Evolutionary conservation across 139 green algal genomes (phyloP), one percentile per base, ranked within the genome.

Genomic region (Picochlorum sp.): DNA sequence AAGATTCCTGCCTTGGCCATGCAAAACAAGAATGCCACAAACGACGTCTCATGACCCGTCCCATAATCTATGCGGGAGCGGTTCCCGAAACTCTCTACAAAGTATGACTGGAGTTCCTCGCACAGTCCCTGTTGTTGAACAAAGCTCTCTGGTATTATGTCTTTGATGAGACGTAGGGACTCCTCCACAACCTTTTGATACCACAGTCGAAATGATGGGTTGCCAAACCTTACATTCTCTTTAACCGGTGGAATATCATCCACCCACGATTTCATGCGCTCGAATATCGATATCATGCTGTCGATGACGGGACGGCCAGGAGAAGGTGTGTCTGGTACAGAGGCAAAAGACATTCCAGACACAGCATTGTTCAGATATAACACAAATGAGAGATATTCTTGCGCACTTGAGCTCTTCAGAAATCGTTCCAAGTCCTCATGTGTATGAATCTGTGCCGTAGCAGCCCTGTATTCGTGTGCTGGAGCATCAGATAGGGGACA

Each of bases 1-100:
- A 96, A 47, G 51, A 95, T 66, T 15, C 92, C 92, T 49, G 95
- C 69, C 68, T 69, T 74, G 1, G 86, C 80, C 38, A 98, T 79
- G 83, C 92, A 98, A 71, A 84, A 94, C 46, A 98, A 79, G 52
- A 96, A 77, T 21, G 84, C 87, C 8, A 49, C 78, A 68, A 98
- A 98, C 2, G 84, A 92, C 18, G 93, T 95, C 75, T 98, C 92
- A 68, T 95, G 89, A 3, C 90, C 90, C 2, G 93, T 98, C 47
- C 93, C 93, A 61, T 98, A 98, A 71, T 98, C 93, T 26, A 98
- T 96, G 28, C 93, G 83, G 0, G 83, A 90, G 6, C 71, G 13
- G 65, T 98, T 96, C 58, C 93, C 93, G 75, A 98, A 95, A 65
- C 78, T 89, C 66, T 96, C 90, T 1, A 69, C 23, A 10, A 92